Evolutionary conservation across 139 green algal species (phyloP).

Genomic region (Choricystis sp.): DNA sequence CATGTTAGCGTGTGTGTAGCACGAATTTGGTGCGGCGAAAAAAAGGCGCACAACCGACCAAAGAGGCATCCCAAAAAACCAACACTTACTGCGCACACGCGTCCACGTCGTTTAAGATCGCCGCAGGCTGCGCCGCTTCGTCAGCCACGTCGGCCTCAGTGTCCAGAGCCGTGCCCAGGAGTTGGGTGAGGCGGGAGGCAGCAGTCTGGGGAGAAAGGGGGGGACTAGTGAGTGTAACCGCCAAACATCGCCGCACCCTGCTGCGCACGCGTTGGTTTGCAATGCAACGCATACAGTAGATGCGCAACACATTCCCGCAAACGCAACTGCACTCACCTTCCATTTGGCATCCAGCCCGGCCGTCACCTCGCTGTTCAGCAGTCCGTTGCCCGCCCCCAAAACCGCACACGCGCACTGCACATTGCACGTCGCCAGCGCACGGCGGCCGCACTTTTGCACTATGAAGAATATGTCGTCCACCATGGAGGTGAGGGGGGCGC

Average conservation of each 20-base stretch:
- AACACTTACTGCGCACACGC: no score
- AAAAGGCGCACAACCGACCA: no score
- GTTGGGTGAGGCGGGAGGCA: constrained; percentile 19
- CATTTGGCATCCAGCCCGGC: constrained; percentile 18
- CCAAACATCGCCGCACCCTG: no score
- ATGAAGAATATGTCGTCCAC: constrained; percentile 96
- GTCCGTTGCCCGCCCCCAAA: constrained; percentile 27
- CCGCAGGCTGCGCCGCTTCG: constrained; percentile 6
- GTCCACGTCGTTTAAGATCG: no score
- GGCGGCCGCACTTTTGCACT: constrained; percentile 54
- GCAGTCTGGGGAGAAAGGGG: constrained; percentile 22
- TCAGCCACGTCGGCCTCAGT: constrained; percentile 20
- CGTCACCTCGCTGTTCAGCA: constrained; percentile 32
- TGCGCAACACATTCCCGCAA: no score
- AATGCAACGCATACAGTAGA: no score
- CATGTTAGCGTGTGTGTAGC: no score
- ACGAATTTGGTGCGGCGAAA: no score
- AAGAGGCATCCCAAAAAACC: no score
- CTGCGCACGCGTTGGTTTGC: no score
- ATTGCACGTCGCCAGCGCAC: constrained; percentile 46
- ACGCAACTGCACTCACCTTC: not conserved
- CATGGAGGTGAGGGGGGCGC: constrained; percentile 55
- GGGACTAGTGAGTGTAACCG: no score
- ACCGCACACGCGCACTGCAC: constrained; percentile 32
- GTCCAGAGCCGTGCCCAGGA: constrained; percentile 21